Conservation (phyloP, 176 grass and related monocot genomes). For the Zea luxurians region DNA sequence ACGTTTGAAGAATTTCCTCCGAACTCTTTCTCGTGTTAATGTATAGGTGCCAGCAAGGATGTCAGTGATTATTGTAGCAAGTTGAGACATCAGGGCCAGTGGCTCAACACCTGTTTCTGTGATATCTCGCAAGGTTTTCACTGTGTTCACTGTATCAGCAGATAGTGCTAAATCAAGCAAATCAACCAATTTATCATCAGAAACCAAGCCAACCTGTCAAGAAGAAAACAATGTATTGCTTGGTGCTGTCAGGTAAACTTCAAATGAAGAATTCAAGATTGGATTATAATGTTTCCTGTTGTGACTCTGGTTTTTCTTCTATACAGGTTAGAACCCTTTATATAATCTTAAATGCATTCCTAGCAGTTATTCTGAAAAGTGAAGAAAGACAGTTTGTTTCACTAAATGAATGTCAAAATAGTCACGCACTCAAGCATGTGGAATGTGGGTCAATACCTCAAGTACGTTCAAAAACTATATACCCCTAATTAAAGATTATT, state of each 20-base stretch:
- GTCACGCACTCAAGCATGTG: not conserved
- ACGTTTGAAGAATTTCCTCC: slow-evolving; percentile 83
- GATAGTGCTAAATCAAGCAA: slow-evolving; percentile 96
- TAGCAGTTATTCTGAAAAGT: not conserved
- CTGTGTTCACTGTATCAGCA: slow-evolving; percentile 90
- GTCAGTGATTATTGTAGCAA: slow-evolving; percentile 91
- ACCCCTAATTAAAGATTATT: not conserved
- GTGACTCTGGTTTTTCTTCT: not conserved
- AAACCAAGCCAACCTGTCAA: slow-evolving; percentile 87
- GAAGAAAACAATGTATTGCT: slow-evolving; percentile 31
- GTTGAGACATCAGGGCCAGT: slow-evolving; percentile 88
- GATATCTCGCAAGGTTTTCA: slow-evolving; percentile 86
- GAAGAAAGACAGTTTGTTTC: not conserved
- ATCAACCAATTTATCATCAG: slow-evolving; percentile 91
- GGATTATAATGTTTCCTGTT: not conserved
- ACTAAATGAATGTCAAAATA: not conserved
- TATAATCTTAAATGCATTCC: not conserved
- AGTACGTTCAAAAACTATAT: not conserved
- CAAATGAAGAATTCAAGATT: not conserved
- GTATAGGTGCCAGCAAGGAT: slow-evolving; percentile 83
- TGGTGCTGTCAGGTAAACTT: slow-evolving; percentile 26
- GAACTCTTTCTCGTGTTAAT: slow-evolving; percentile 56
- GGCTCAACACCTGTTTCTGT: slow-evolving; percentile 90
- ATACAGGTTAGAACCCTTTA: not conserved
- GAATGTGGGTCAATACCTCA: not conserved